Percentiles rank a stretch among this genome's conserved stretches.
Evolutionary conservation across 768 basidiomycete genomes (phyloP).

Genomic region (Russula virescens): DNA sequence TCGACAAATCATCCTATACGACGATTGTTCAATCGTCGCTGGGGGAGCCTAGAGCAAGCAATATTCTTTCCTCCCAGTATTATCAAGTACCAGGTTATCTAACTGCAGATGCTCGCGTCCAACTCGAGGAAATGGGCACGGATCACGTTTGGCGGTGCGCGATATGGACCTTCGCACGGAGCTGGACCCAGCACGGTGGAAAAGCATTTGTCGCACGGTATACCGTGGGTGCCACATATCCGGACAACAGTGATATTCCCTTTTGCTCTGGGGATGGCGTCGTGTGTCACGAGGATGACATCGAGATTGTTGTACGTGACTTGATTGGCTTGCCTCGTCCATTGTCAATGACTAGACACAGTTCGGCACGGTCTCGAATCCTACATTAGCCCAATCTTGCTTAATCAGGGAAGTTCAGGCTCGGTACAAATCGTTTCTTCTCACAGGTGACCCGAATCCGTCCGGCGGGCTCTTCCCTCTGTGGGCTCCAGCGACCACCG

Average conservation of each 20-base stretch:
- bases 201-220: conserved; percentile 63
- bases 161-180: conserved; percentile 62
- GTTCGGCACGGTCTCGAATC: conserved; percentile 52
- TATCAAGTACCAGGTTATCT: conserved; percentile 39
- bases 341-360: conserved; percentile 23
- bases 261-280: conserved; percentile 51
- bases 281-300: conserved; percentile 81
- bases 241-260: conserved; percentile 50
- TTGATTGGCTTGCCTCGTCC: conserved; percentile 30
- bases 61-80: conserved; percentile 40
- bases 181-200: conserved; percentile 61
- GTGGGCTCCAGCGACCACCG: conserved; percentile 51
- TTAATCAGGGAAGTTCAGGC: conserved; percentile 62
- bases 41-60: conserved; percentile 40
- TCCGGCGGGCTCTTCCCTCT: conserved; percentile 36
- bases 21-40: conserved; percentile 40
- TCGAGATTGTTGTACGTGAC: conserved; percentile 61
- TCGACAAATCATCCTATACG: conserved; percentile 38
- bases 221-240: conserved; percentile 63
- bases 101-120: conserved; percentile 47
- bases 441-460: conserved; percentile 57
- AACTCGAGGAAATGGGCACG: conserved; percentile 54
- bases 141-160: conserved; percentile 69
- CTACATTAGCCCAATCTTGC: conserved; percentile 49
- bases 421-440: conserved; percentile 62